Evolutionary conservation across 768 basidiomycete genomes (phyloP), one percentile per base, ranked within the genome.

Genomic region (Crucibulum laeve): DNA sequence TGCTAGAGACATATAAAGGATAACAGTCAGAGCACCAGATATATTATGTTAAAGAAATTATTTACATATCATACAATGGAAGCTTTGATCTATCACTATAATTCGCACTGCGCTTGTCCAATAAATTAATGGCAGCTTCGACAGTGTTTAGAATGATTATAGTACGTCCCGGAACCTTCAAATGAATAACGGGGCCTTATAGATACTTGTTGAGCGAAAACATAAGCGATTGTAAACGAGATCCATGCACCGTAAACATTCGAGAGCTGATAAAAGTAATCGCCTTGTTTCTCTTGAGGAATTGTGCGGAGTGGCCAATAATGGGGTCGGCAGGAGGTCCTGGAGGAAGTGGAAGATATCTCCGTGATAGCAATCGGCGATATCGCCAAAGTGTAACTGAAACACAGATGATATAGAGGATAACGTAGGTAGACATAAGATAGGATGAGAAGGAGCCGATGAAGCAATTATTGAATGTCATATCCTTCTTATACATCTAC

Each of bases 271-370:
- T 61, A 50, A n/a, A 37, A 37, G 18, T 10, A 10, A 37, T n/a
- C 35, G 3, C 19, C 35, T 18, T 37, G 35, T 10, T 37, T 37
- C n/a, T 51, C 45, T 1, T 54, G 22, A 10, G 67, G 69, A n/a
- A 70, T 59, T 7, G 57, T 44, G 5, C 64, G 58, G 14, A 64
- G 44, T 70, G 65, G 6, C 69, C 69, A 11, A 70, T 54, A 37
- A 70, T 28, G 3, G 64, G 62, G 41, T 70, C 64, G 6, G 58
- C 53, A 5, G 65, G 67, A 2, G 65, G 68, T 18, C 69, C 58
- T 11, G 67, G 68, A 5, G 68, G 65, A 37, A n/a, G 19, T 10
- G 35, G 4, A 11, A 37, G n/a, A n/a, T n/a, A n/a, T n/a, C n/a
- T n/a, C n/a, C n/a, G n/a, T n/a, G n/a, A n/a, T n/a, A n/a, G n/a